Evolutionary conservation across 1,139 yeast species (phyloP).

Genomic region (Tardiomyces blankii): DNA sequence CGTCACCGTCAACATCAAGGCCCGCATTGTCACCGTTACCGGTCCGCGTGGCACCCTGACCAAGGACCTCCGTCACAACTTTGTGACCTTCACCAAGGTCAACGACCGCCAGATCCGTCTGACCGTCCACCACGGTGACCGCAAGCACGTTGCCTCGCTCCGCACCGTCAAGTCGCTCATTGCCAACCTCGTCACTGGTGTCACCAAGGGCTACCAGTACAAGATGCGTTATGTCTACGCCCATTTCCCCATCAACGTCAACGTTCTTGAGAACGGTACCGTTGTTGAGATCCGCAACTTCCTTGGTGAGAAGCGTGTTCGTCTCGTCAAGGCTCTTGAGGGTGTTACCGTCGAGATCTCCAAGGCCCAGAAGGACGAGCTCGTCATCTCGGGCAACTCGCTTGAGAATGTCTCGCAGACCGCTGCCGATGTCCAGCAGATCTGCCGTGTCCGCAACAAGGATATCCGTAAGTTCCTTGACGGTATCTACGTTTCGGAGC

Average conservation of each 20-base stretch:
- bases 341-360: slow-evolving; percentile 86
- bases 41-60: slow-evolving; percentile 97
- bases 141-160: slow-evolving; percentile 99
- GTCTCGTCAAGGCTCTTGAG: slow-evolving; percentile 69
- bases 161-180: slow-evolving; percentile 97
- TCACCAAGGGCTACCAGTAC: slow-evolving; percentile 98
- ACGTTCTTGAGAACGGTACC: slow-evolving; percentile 67
- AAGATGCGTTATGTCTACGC: slow-evolving; percentile 99
- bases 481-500: slow-evolving; percentile 98
- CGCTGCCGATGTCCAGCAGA: slow-evolving; percentile 97
- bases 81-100: slow-evolving; percentile 82
- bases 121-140: slow-evolving; percentile 97
- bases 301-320: slow-evolving; percentile 92
- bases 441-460: slow-evolving; percentile 99
- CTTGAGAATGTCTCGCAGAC: slow-evolving; percentile 96
- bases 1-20: slow-evolving; percentile 82
- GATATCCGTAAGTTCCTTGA: slow-evolving; percentile 99
- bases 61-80: slow-evolving; percentile 91
- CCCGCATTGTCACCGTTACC: slow-evolving; percentile 81
- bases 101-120: slow-evolving; percentile 67
- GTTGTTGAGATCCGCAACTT: slow-evolving; percentile 96
- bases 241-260: slow-evolving; percentile 99
- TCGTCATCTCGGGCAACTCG: slow-evolving; percentile 88
- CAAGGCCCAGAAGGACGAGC: slow-evolving; percentile 85
- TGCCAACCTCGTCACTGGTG: slow-evolving; percentile 94